A percentile compares a stretch with the other conserved stretches of the same genome.
phyloP scores from a whole-genome alignment of 2,329 filamentous ascomycete genomes.

The Oidium heveae region DNA sequence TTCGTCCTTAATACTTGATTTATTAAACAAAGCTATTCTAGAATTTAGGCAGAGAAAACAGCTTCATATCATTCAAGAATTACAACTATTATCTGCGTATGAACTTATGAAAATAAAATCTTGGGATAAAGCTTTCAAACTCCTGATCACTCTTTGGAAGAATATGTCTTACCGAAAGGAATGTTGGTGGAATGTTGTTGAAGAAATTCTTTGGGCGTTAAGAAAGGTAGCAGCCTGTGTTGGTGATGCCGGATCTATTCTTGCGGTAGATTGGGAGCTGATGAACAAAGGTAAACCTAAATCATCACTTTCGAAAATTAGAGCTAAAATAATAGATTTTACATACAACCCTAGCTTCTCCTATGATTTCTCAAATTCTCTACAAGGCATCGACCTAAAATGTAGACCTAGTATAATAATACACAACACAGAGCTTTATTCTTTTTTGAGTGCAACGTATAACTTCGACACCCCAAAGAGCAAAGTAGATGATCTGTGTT shows the following conservation, averaged over 20 bases:
- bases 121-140: slow-evolving; percentile 27
- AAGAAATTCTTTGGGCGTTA: slow-evolving; percentile 35
- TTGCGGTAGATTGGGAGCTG: slow-evolving; percentile 40
- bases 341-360: slow-evolving; percentile 28
- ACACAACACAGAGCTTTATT: slow-evolving; percentile 24
- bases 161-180: slow-evolving; percentile 29
- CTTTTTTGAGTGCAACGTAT: slow-evolving; percentile 29
- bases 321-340: slow-evolving; percentile 20
- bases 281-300: slow-evolving; percentile 26
- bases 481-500: slow-evolving; percentile 33
- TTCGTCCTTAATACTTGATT: slow-evolving; percentile 26
- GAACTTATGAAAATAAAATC: slow-evolving; percentile 25
- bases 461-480: slow-evolving; percentile 31
- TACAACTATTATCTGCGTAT: slow-evolving; percentile 27
- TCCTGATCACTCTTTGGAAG: slow-evolving; percentile 32
- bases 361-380: slow-evolving; percentile 32
- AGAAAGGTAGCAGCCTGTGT: slow-evolving; percentile 27
- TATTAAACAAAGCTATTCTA: slow-evolving; percentile 22
- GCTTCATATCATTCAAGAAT: slow-evolving; percentile 25
- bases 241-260: slow-evolving; percentile 27
- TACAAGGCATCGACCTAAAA: slow-evolving; percentile 23
- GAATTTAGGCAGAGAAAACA: slow-evolving; percentile 31
- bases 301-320: neutral
- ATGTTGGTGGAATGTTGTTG: slow-evolving; percentile 31
- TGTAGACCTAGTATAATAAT: slow-evolving; percentile 25